A percentile compares a stretch with the other conserved stretches of the same genome.
Evolutionary conservation across 176 grass and related monocot genomes (phyloP).

Genomic region (Chloris gayana): DNA sequence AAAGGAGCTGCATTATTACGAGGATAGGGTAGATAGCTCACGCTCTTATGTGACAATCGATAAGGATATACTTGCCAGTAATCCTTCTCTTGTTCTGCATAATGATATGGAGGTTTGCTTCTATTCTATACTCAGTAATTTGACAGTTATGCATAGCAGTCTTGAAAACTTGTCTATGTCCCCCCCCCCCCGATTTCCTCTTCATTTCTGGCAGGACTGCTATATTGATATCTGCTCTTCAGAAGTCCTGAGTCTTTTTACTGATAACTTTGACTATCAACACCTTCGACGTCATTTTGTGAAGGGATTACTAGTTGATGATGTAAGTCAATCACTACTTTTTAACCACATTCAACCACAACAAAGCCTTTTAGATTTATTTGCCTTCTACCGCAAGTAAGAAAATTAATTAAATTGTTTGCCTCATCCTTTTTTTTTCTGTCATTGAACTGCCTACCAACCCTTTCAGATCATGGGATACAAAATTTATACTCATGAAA

Average conservation of each 20-base stretch:
- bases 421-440: slow-evolving; percentile 24
- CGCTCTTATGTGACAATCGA: slow-evolving; percentile 64
- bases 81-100: slow-evolving; percentile 71
- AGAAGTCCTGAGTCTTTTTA: slow-evolving; percentile 91
- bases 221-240: slow-evolving; percentile 99
- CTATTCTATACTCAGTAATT: slow-evolving; percentile 29
- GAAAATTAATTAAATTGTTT: slow-evolving; percentile 12
- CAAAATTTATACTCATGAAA: slow-evolving; percentile 98
- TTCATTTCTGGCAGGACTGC: slow-evolving; percentile 72
- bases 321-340: slow-evolving; percentile 52
- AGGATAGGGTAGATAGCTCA: slow-evolving; percentile 70
- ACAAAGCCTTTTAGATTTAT: not conserved
- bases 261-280: slow-evolving; percentile 98
- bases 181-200: not conserved
- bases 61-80: slow-evolving; percentile 74
- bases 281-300: slow-evolving; percentile 98
- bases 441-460: not conserved
- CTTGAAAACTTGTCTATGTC: not conserved
- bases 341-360: not conserved
- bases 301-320: slow-evolving; percentile 93
- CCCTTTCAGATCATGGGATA: slow-evolving; percentile 94
- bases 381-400: not conserved
- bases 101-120: slow-evolving; percentile 86
- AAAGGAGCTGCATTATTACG: slow-evolving; percentile 82
- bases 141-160: not conserved